A percentile compares a stretch with the other conserved stretches of the same genome.
Conservation (phyloP, 176 grass and related monocot species). For the Zea luxurians region DNA sequence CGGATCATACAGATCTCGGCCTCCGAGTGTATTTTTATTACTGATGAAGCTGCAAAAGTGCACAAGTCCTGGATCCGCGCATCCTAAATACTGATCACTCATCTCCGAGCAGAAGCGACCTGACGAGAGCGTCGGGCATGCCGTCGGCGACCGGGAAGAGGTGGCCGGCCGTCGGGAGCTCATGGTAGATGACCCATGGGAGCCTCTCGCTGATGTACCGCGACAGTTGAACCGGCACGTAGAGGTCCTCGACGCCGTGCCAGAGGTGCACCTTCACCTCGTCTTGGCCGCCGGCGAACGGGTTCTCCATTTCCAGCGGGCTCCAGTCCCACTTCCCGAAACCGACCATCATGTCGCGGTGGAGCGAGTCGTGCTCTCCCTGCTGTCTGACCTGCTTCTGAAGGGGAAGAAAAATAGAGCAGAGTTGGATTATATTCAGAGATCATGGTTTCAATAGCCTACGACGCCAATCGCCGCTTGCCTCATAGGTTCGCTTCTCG, state of each 20-base stretch:
- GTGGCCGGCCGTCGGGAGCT: conserved; percentile 67
- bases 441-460: not conserved
- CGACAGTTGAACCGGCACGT: conserved; percentile 59
- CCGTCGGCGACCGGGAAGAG: conserved; percentile 54
- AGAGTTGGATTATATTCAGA: not conserved
- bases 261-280: conserved; percentile 72
- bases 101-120: conserved; percentile 53
- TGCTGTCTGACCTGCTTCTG: conserved; percentile 67
- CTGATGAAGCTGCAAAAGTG: too few species aligned
- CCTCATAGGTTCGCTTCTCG: not conserved
- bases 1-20: not conserved
- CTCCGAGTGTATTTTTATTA: not conserved
- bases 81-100: not conserved
- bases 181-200: conserved; percentile 70
- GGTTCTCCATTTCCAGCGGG: conserved; percentile 61
- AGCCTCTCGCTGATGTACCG: conserved; percentile 60
- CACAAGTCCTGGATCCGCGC: too few species aligned
- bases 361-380: conserved; percentile 56
- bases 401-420: not conserved
- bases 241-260: conserved; percentile 68
- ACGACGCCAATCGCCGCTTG: not conserved
- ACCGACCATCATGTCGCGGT: conserved; percentile 74
- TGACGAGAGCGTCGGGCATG: conserved; percentile 59
- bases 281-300: conserved; percentile 43
- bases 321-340: conserved; percentile 74